Evolutionary conservation across 495 filamentous ascomycete species (phyloP).

Genomic region (Viridothelium virens): DNA sequence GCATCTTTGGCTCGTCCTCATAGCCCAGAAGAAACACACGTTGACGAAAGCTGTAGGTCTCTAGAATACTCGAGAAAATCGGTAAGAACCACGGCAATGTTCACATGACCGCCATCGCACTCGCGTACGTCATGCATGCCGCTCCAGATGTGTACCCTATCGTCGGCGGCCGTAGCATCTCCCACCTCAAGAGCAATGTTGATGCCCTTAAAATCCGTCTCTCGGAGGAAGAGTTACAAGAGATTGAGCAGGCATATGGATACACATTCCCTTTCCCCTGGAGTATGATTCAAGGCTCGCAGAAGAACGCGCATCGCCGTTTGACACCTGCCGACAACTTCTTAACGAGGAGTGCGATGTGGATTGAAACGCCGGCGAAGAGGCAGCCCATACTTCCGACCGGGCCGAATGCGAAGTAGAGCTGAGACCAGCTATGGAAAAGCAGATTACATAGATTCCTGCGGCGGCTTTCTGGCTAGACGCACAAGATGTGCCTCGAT

Average conservation of each 20-base stretch:
- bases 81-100: conserved; percentile 45
- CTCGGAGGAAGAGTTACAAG: conserved; percentile 51
- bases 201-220: conserved; percentile 53
- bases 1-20: too few relatives aligned
- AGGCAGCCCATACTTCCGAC: conserved; percentile 1
- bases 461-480: too few relatives aligned
- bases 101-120: conserved; percentile 45
- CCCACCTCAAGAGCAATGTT: conserved; percentile 61
- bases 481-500: too few relatives aligned
- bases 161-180: conserved; percentile 57
- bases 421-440: not conserved
- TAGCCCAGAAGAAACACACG: not conserved
- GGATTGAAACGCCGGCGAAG: conserved; percentile 8
- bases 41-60: conserved; percentile 15
- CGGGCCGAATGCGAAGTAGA: not conserved
- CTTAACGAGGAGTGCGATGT: not conserved
- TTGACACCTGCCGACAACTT: conserved; percentile 3
- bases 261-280: conserved; percentile 60
- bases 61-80: conserved; percentile 45
- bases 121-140: conserved; percentile 70
- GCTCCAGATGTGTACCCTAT: conserved; percentile 71
- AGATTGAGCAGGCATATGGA: conserved; percentile 54
- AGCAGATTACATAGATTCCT: too few relatives aligned
- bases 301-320: conserved; percentile 7
- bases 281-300: conserved; percentile 18